phyloP scores from a whole-genome alignment of 2,329 filamentous ascomycete species.

The Colletotrichum sp. region DNA sequence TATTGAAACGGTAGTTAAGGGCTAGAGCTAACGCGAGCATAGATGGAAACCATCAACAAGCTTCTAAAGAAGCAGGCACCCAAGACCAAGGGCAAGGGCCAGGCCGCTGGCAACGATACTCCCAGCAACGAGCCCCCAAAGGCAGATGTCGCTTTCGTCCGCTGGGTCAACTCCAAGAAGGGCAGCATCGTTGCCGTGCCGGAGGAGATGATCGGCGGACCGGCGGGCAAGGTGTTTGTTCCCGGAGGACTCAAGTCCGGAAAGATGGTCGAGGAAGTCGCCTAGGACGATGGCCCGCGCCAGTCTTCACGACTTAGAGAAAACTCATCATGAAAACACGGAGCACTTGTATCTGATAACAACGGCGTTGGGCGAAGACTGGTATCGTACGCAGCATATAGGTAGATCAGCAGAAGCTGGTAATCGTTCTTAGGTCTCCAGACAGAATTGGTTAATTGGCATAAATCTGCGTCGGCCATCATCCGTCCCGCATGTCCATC shows the following conservation, averaged over 20 bases:
- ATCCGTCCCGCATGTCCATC: background rate
- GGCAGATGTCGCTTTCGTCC: constrained; percentile 66
- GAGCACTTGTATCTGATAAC: background rate
- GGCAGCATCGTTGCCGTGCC: constrained; percentile 70
- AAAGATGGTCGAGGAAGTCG: constrained; percentile 63
- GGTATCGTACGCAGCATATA: background rate
- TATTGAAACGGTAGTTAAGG: background rate
- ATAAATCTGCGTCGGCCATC: background rate
- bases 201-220: constrained; percentile 69
- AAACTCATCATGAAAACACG: background rate
- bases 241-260: constrained; percentile 35
- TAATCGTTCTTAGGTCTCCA: background rate
- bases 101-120: constrained; percentile 49
- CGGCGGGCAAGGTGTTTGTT: constrained; percentile 65
- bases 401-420: background rate
- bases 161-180: constrained; percentile 73
- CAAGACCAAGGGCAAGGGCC: constrained; percentile 67
- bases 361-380: background rate
- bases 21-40: background rate
- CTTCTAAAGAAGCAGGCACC: constrained; percentile 85
- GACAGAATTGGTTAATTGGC: background rate
- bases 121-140: constrained; percentile 53
- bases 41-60: constrained; percentile 94
- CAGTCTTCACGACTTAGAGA: background rate
- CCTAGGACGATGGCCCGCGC: constrained; percentile 29